Base-by-base conservation (phyloP, 2,329 filamentous ascomycete species). In the Ceratocystis cubensis region DNA sequence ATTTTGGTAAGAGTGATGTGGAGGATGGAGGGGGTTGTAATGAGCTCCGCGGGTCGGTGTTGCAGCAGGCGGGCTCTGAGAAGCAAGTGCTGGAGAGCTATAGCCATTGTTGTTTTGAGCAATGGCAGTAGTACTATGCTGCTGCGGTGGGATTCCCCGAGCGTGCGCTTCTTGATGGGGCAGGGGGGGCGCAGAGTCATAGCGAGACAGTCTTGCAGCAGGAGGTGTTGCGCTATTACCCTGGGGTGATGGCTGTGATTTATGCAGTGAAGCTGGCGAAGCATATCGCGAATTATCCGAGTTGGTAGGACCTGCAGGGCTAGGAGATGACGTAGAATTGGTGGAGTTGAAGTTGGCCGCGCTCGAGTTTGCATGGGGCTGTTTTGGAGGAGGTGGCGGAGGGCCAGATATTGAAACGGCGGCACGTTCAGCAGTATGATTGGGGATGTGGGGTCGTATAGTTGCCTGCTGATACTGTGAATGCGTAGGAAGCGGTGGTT, bases 101-200 rank as follows among this genome's bases (percentile, higher is more conserved):
- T 41, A 45, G 50, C 20, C 20, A 17, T 15, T 5, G 2, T 22
- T 28, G 2, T 33, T 50, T 57, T 30, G 59, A 33, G 46, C 20
- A 15, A 20, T 13, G 56, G 57, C 5, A 45, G 44, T 25, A 17
- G n/a, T 2, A 44, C 6, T n/a, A 44, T 61, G 56, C 6, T 56
- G 61, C 61, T 33, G 61, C 45, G 20, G 22, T 5, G 41, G 20
- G 10, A 50, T 33, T 7, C 17, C 48, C n/a, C 25, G 20, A 48
- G 61, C 22, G 10, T 59, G 44, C 25, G 5, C 46, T 37, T 41
- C 4, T 20, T 65, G 63, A 3, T 22, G 65, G 5, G 78, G 78
- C 3, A 81, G 71, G 28, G 79, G 78, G 10, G 78, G 79, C 1
- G 78, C 78, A 22, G 76, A 77, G n/a, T 80, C 77, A 69, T 81